A percentile compares a stretch with the other conserved stretches of the same genome.
Conservation (phyloP, 192 early-diverging fungal genomes). For the Allomyces javanicus region DNA sequence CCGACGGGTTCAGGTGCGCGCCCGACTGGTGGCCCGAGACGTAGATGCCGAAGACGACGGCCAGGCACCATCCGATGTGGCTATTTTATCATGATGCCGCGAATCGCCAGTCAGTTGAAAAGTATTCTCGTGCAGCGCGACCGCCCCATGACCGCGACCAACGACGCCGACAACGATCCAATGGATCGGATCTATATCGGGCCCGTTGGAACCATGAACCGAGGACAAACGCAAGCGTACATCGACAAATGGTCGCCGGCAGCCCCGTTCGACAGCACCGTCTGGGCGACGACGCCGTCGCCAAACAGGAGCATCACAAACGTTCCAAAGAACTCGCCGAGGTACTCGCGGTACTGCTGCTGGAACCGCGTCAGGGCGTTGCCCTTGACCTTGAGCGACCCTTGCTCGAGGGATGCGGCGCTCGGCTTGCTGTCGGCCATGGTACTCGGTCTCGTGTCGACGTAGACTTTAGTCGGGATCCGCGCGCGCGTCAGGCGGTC, state of each 20-base stretch:
- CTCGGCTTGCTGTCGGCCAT: too few relatives aligned
- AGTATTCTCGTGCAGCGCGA: neutral
- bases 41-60: slow-evolving; percentile 3
- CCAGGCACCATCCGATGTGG: neutral
- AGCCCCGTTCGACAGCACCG: slow-evolving; percentile 4
- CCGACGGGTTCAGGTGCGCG: slow-evolving; percentile 59
- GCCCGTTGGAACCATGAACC: slow-evolving; percentile 19
- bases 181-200: slow-evolving; percentile 2
- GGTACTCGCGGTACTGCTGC: slow-evolving; percentile 22
- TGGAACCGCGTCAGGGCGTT: too few relatives aligned
- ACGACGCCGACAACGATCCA: slow-evolving; percentile 3
- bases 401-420: too few relatives aligned
- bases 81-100: slow-evolving; percentile 1
- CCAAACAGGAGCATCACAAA: slow-evolving; percentile 42
- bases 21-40: slow-evolving; percentile 18
- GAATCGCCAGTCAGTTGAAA: neutral
- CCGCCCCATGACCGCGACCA: slow-evolving; percentile 1
- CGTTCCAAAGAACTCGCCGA: slow-evolving; percentile 60
- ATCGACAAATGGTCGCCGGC: slow-evolving; percentile 29
- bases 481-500: too few relatives aligned
- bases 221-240: slow-evolving; percentile 38
- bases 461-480: too few relatives aligned
- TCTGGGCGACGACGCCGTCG: slow-evolving; percentile 39
- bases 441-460: too few relatives aligned
- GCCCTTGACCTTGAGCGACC: too few relatives aligned